Percentiles rank a stretch among this genome's conserved stretches.
Evolutionary conservation across 2,329 filamentous ascomycete genomes (phyloP).

Genomic region (Aspergillus sojae): DNA sequence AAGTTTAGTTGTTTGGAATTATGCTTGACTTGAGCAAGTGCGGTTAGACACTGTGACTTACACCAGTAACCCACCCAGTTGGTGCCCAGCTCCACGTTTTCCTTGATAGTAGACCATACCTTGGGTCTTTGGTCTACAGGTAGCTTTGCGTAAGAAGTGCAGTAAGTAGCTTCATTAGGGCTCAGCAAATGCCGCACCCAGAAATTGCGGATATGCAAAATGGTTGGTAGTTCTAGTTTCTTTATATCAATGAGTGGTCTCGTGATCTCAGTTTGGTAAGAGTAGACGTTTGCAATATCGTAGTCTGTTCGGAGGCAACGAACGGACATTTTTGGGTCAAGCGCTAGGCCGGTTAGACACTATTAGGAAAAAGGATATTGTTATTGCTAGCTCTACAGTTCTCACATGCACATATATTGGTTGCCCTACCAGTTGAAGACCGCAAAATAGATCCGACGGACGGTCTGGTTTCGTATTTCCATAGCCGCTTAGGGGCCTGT

Average conservation of each 20-base stretch:
- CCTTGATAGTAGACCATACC: slow-evolving; percentile 16
- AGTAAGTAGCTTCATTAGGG: slow-evolving; percentile 29
- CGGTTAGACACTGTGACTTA: slow-evolving; percentile 19
- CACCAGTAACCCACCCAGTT: slow-evolving; percentile 41
- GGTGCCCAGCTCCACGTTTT: slow-evolving; percentile 13
- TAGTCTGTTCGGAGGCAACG: too few species aligned
- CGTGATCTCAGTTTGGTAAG: slow-evolving; percentile 9
- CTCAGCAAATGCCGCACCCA: slow-evolving; percentile 45
- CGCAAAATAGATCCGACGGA: too few species aligned
- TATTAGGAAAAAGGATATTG: too few species aligned
- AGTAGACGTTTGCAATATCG: slow-evolving; percentile 31
- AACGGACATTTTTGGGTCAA: too few species aligned
- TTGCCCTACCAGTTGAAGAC: too few species aligned
- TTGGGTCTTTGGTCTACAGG: slow-evolving; percentile 22
- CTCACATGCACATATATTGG: too few species aligned
- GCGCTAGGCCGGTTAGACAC: too few species aligned
- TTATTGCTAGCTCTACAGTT: too few species aligned
- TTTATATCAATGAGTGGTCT: slow-evolving; percentile 21
- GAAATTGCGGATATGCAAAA: slow-evolving; percentile 47
- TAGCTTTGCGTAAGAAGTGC: slow-evolving; percentile 26
- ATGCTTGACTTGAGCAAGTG: background rate
- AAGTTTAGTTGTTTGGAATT: background rate
- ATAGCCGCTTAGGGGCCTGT: too few species aligned
- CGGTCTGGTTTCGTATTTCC: too few species aligned
- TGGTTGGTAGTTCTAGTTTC: slow-evolving; percentile 29